Evolutionary conservation across 306 rosid species (phyloP).

Genomic region (Pyrus betulifolia): DNA sequence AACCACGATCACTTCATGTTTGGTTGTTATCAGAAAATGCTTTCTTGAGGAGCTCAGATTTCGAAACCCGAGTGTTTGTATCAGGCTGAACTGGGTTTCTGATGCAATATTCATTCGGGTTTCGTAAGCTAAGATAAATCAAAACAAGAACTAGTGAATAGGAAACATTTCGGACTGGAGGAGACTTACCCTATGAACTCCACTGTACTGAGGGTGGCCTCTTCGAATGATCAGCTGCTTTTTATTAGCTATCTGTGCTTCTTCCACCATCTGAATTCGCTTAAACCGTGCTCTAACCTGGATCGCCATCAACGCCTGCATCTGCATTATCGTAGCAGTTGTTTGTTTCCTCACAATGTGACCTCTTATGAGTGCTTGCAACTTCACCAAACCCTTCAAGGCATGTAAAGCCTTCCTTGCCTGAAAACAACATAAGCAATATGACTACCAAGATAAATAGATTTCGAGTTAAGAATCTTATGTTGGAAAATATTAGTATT

Average conservation of each 20-base stretch:
- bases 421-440: conserved; percentile 31
- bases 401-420: conserved; percentile 90
- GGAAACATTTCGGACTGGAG: background rate
- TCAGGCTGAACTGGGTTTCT: background rate
- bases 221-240: conserved; percentile 16
- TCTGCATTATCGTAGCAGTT: conserved; percentile 50
- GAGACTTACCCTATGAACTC: conserved; percentile 29
- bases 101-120: background rate
- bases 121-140: background rate
- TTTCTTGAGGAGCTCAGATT: background rate
- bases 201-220: conserved; percentile 2
- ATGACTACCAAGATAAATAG: background rate
- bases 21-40: background rate
- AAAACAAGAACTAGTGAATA: background rate
- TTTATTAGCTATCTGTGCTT: conserved; percentile 19
- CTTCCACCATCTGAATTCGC: conserved; percentile 58
- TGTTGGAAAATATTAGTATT: too few species aligned
- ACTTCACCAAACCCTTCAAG: conserved; percentile 74
- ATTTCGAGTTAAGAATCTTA: background rate
- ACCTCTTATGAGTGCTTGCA: conserved; percentile 89
- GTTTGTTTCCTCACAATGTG: conserved; percentile 85
- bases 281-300: conserved; percentile 80
- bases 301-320: conserved; percentile 86
- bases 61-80: background rate
- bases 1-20: background rate